Conservation (phyloP, 345 rosid genomes). For the Hirschfeldia incana region DNA sequence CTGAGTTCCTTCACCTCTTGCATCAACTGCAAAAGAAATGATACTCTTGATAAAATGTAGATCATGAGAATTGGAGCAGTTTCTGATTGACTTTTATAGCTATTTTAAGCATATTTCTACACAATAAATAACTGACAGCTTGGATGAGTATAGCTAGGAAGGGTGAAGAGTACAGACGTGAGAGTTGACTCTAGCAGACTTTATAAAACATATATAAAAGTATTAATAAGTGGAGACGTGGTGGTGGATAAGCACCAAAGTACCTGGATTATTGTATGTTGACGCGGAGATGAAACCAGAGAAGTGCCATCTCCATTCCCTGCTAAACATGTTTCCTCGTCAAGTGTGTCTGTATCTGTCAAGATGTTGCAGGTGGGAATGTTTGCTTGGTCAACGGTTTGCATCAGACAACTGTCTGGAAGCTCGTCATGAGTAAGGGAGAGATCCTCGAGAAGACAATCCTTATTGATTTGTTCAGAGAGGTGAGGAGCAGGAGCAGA, state of each 20-base stretch:
- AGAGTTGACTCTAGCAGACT: constrained; percentile 1
- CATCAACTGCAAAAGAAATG: constrained; percentile 50
- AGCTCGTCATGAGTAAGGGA: constrained; percentile 26
- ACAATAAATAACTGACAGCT: too few relatives aligned
- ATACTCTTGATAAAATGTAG: constrained; percentile 12
- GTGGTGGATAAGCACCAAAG: constrained; percentile 11
- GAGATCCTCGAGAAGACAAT: constrained; percentile 40
- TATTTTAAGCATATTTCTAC: background rate
- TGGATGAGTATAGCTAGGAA: too few relatives aligned
- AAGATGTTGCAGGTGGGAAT: constrained; percentile 31
- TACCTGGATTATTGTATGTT: constrained; percentile 51
- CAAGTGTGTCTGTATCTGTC: constrained; percentile 22
- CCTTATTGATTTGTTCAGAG: constrained; percentile 43
- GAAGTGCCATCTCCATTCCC: constrained; percentile 37
- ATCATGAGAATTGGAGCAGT: constrained; percentile 13
- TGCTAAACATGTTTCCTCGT: constrained; percentile 32
- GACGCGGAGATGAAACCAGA: constrained; percentile 43
- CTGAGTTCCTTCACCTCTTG: constrained; percentile 57
- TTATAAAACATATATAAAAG: background rate
- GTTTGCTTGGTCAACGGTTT: constrained; percentile 38
- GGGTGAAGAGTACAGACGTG: too few relatives aligned
- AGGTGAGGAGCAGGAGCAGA: constrained; percentile 23
- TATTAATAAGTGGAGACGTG: constrained; percentile 4
- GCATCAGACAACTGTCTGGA: constrained; percentile 30
- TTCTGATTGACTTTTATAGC: background rate